These are phyloP conservation scores for Trypanosoma caninum DNA, from an alignment of 208 protist genomes.

Conservation along the genomic window DNA sequence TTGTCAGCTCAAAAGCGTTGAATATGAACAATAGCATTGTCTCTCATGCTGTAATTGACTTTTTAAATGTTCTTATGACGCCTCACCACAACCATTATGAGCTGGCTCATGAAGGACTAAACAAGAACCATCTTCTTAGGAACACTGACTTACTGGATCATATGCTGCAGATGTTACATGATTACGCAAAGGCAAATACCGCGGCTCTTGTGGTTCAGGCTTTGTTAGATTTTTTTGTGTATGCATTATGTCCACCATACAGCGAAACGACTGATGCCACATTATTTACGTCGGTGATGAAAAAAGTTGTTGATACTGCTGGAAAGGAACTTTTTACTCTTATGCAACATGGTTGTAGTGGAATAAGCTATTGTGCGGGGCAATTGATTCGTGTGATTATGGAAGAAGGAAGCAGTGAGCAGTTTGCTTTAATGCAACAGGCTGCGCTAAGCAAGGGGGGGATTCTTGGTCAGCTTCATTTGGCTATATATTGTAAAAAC, in stretches of 20 bases:
- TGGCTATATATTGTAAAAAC: constrained; percentile 65
- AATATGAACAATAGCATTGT: constrained; percentile 63
- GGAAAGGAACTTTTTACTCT: constrained; percentile 78
- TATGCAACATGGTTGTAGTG: constrained; percentile 70
- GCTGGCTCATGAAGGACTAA: constrained; percentile 75
- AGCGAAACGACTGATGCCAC: constrained; percentile 78
- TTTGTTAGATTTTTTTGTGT: constrained; percentile 90
- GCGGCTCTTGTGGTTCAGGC: constrained; percentile 76
- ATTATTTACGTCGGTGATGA: constrained; percentile 64
- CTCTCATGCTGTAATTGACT: constrained; percentile 81
- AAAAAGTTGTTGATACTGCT: constrained; percentile 54
- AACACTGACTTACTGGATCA: constrained; percentile 60
- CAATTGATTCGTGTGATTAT: constrained; percentile 88
- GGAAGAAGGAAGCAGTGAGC: constrained; percentile 85
- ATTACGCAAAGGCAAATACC: constrained; percentile 68
- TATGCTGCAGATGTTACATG: constrained; percentile 64
- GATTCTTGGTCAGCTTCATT: constrained; percentile 86
- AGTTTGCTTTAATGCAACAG: constrained; percentile 82
- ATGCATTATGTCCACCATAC: constrained; percentile 87
- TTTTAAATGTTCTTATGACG: constrained; percentile 89
- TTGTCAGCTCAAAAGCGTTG: constrained; percentile 55
- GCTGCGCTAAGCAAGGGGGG: constrained; percentile 82
- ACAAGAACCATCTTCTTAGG: constrained; percentile 85
- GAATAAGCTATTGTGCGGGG: constrained; percentile 82
- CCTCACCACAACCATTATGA: constrained; percentile 94